These are phyloP conservation scores for Annulohypoxylon nitens DNA, from an alignment of 495 filamentous ascomycete species.

Conservation along the genomic window DNA sequence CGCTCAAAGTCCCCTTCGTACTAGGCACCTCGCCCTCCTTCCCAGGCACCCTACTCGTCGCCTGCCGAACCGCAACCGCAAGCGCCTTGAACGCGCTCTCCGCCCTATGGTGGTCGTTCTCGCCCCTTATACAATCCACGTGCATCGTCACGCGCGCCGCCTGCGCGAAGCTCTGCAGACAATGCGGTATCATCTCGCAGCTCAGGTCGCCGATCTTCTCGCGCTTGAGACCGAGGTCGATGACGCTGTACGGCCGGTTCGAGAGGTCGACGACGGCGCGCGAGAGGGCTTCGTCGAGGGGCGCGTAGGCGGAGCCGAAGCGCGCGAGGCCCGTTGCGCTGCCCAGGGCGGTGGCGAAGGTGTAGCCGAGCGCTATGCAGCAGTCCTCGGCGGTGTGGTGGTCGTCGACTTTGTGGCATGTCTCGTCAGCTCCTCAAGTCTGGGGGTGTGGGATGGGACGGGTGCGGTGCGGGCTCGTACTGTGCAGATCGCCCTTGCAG, in stretches of 20 bases:
- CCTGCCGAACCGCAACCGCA: conserved; percentile 83
- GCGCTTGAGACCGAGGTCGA: conserved; percentile 82
- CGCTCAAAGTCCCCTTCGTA: conserved; percentile 86
- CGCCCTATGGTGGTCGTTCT: conserved; percentile 96
- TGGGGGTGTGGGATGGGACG: neutral
- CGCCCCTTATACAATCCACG: conserved; percentile 86
- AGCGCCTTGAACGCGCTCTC: conserved; percentile 98
- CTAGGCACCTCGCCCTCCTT: conserved; percentile 92
- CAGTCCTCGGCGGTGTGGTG: conserved; percentile 98
- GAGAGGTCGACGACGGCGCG: conserved; percentile 95
- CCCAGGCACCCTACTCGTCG: conserved; percentile 78
- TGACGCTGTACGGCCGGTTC: conserved; percentile 85
- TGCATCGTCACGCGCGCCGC: conserved; percentile 92
- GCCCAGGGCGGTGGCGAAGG: conserved; percentile 83
- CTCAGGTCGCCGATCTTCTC: conserved; percentile 95
- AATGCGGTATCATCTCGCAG: conserved; percentile 97
- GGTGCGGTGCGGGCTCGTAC: conserved; percentile 59
- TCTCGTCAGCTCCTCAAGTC: conserved; percentile 24
- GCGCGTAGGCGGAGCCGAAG: conserved; percentile 90
- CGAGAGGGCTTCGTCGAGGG: conserved; percentile 94
- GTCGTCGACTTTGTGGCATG: conserved; percentile 81
- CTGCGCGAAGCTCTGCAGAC: conserved; percentile 92
- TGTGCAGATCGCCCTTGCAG: conserved; percentile 90
- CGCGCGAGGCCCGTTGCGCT: conserved; percentile 83
- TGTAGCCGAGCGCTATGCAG: conserved; percentile 87